Base-by-base conservation (phyloP, 108 stramenopile genomes). In the Pseudonitzschia delicatissima region DNA sequence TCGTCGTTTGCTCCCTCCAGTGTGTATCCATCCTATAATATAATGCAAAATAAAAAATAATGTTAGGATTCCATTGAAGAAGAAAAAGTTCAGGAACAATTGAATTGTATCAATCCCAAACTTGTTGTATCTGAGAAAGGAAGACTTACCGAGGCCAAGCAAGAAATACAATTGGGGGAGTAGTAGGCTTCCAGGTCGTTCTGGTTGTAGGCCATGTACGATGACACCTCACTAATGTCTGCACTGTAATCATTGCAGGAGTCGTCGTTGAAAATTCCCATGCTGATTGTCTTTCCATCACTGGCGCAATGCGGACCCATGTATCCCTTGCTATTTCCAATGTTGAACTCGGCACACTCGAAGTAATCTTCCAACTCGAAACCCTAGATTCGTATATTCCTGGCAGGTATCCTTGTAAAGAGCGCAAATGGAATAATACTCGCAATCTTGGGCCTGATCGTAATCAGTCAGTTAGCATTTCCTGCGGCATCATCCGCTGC, bases 181-280 rank as follows among this genome's bases (percentile, higher is more conserved):
- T 74, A 74, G 67, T 69, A 84, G 15, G 67, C 36, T 33, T 68
- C 51, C 33, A 77, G 59, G 32, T 74, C 45, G 9, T 39, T 58
- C 18, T 80, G 74, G 39, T 60, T 67, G 34, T 71, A 51, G 21
- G 66, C 71, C 42, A 72, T 75, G 36, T 74, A 83, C 44, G 64
- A 53, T 15, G 57, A 71, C 17, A 80, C 23, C 36, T 76, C 57
- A 13, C 45, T 64, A 17, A 62, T 34, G 39, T 83, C 74, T 4
- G 76, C 82, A 45, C 83, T 76, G 67, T 83, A 90, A 25, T 85
- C 71, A 40, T 76, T 75, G 65, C 93, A 94, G 34, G 85, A 63
- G 59, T 88, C 58, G 67, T 94, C 93, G 9, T 68, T 72, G 77
- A 79, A 94, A 4, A 91, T 45, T 17, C 87, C 93, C 39, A 94